Base-by-base conservation (phyloP, 495 filamentous ascomycete genomes). In the Aspergillus hancockii region DNA sequence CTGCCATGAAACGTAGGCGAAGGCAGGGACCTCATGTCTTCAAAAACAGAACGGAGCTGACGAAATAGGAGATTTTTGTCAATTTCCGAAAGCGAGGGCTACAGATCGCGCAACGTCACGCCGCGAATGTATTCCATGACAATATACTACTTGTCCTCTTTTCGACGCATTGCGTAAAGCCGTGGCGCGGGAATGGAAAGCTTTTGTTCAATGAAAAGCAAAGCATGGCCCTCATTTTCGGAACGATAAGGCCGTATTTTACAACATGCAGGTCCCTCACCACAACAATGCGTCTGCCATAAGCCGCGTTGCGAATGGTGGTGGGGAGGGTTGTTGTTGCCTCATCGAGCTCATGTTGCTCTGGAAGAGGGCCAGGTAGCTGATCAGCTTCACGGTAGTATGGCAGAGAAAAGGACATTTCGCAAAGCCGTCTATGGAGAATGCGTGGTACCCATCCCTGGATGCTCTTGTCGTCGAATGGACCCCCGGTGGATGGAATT, bases 1-100 rank as follows among this genome's bases (percentile, higher is more conserved):
- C 59, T 62, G 60, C 71, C 61, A 43, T 69, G 71, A 51, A 69
- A 65, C 40, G 56, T 59, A 38, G 66, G 69, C 40, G 64, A 64
- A 59, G n/a, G n/a, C n/a, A 73, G 56, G 56, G 57, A 43, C 56
- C 71, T 64, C 38, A 75, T 67, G 21, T 67, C 55, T 55, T 67
- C 63, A 43, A 71, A 69, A 53, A 70, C 60, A 40, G 34, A 62
- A 59, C 62, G 61, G 8, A 70, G 52, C 61, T 67, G 52, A 41
- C 47, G 19, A 45, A 59, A 41, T 55, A 71, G 64, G 46, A 51
- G 43, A 46, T 60, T 18, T 64, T 71, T 72, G 51, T 69, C 67
- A 41, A 43, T 57, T 30, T 66, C 58, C 19, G 54, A 60, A 47
- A 71, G 52, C 25, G 54, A 57, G 38, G 63, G 51, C 69, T 10